Base-by-base conservation (phyloP, 768 basidiomycete species). In the Mycena latifolia region DNA sequence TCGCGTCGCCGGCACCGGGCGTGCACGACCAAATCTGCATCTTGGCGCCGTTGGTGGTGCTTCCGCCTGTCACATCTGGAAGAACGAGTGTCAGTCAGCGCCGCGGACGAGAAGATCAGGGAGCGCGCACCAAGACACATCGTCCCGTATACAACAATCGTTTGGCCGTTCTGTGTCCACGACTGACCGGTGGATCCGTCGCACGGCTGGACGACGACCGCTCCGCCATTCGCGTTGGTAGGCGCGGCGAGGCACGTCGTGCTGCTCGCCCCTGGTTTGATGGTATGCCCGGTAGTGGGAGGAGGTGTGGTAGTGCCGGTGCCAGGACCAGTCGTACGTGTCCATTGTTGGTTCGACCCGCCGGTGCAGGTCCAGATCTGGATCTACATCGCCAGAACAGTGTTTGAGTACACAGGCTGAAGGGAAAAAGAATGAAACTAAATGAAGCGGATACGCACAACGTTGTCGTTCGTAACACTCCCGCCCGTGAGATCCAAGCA, bases 1-100 rank as follows among this genome's bases (percentile, higher is more conserved):
- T 55, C 28, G 59, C 53, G 62, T 64, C 55, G n/a, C 66, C 70
- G 28, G 51, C 35, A 5, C 63, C 63, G 10, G 63, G 55, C 1
- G 63, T 60, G 60, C 73, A 74, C 27, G 65, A 45, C 71, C 71
- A 75, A 41, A 74, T 68, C 60, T 75, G 74, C 35, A 73, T 59
- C 56, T 74, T 74, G 22, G 63, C 69, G 17, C 74, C 74, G 41
- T 72, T 66, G 28, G 50, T 62, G 46, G 65, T 71, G n/a, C 37
- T 55, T 20, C 74, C 73, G 39, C 63, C 53, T 4, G 61, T 69
- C 52, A 73, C 69, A 46, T 74, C 60, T 61, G 15, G 33, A n/a
- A 2, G 31, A 28, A 46, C 35, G 22, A 46, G 25, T 22, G 14
- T 6, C 5, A 25, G 25, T 46, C 45, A 46, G 45, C 22, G 24